Percentiles rank a stretch among this genome's conserved stretches.
Evolutionary conservation across 768 basidiomycete genomes (phyloP).

Genomic region (Agaricus subrufescens): DNA sequence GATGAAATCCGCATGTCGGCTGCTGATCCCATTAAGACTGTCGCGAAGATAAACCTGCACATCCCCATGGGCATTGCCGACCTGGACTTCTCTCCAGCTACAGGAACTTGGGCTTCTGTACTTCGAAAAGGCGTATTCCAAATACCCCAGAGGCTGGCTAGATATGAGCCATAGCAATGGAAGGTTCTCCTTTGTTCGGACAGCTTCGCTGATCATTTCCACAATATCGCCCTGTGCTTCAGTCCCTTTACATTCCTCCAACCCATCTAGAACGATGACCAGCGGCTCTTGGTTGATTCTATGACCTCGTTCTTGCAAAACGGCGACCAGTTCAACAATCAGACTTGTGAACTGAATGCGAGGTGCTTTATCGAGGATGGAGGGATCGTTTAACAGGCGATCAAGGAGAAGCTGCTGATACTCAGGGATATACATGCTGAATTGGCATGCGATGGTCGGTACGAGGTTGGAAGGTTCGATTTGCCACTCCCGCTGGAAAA

Average conservation of each 20-base stretch:
- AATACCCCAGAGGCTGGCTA: too few species aligned
- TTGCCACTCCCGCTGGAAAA: too few species aligned
- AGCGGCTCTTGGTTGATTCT: background rate
- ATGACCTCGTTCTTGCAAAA: background rate
- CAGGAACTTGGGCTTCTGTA: too few species aligned
- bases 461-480: background rate
- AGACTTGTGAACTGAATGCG: slow-evolving; percentile 3
- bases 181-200: too few species aligned
- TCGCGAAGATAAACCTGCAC: too few species aligned
- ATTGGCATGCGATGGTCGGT: slow-evolving; percentile 6
- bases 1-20: too few species aligned
- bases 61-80: too few species aligned
- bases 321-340: background rate
- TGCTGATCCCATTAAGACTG: too few species aligned
- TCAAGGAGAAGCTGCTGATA: background rate
- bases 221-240: background rate
- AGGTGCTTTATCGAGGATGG: slow-evolving; percentile 1
- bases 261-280: slow-evolving; percentile 4
- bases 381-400: background rate
- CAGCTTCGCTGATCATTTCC: background rate
- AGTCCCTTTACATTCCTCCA: slow-evolving; percentile 7
- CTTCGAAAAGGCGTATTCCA: too few species aligned
- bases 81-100: too few species aligned
- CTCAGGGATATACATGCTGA: background rate
- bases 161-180: too few species aligned